Base-by-base conservation (phyloP, 2,329 filamentous ascomycete genomes). In the Fusarium floridanum region DNA sequence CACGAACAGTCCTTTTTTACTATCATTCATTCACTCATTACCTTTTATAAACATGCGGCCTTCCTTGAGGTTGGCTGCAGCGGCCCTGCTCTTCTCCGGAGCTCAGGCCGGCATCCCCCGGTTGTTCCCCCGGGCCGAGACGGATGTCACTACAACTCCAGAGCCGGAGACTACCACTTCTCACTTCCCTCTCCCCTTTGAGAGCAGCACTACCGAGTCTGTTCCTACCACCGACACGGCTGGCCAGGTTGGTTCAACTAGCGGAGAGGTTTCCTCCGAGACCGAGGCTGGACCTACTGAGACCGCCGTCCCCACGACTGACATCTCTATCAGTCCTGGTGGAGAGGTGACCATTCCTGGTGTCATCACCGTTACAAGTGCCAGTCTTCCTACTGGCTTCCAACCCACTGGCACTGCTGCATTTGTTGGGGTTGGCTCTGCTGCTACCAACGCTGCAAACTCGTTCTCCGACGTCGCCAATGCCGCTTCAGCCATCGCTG, bases 401-500 rank as follows among this genome's bases (percentile, higher is more conserved):
- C 32, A 60, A 22, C 22, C 66, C 5, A 68, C 66, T 5, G 66
- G 48, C 14, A 61, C 66, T 0, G 61, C n/a, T 1, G 45, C 45
- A 20, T 56, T 68, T 14, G 29, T 56, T 11, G 66, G 36, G 16
- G 37, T 68, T 6, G 32, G n/a, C 17, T 4, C 62, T n/a, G 37
- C 48, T 24, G 67, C 67, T 9, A 57, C 67, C 2, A 57, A 32
- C 5, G 67, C 67, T 5, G 32, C 12, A 1, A 55, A 32, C 20
- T 69, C 67, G 2, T 69, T 69, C 24, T 41, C 63, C 4, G 39
- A 50, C 17, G 24, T 69, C 14, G 67, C 63, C 12, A n/a, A n/a
- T 50, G 62, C 67, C 9, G 67, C 67, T 32, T 69, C 67, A 3
- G 50, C 62, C 22, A 66, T 69, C 36, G 67, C 67, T 27, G 57